These are phyloP conservation scores for Trypanosoma congolense DNA, from an alignment of 208 protist species.

Conservation along the genomic window DNA sequence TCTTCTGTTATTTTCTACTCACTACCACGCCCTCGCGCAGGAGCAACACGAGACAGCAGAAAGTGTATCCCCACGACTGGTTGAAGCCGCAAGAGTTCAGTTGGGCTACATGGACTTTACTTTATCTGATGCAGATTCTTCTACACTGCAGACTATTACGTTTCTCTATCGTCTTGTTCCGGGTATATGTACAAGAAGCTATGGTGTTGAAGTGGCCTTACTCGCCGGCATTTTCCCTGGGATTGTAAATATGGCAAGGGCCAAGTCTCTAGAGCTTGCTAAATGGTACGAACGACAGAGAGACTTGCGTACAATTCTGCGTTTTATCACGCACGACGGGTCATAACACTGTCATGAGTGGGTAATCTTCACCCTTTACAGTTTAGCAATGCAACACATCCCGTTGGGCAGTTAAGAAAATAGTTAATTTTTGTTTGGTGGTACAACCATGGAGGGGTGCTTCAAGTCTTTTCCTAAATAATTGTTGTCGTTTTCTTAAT, in stretches of 20 bases:
- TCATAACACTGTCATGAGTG: neutral
- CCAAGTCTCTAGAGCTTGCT: conserved; percentile 60
- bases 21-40: conserved; percentile 96
- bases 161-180: conserved; percentile 87
- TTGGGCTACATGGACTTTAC: conserved; percentile 88
- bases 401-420: too few species aligned
- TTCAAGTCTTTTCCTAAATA: too few species aligned
- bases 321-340: conserved; percentile 13
- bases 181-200: conserved; percentile 85
- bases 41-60: conserved; percentile 33
- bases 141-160: conserved; percentile 37
- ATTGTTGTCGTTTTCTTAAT: too few species aligned
- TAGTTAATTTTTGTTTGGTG: too few species aligned
- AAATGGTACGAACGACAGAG: conserved; percentile 53
- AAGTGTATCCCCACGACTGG: neutral
- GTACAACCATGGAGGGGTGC: too few species aligned
- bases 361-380: too few species aligned
- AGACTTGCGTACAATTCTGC: conserved; percentile 32
- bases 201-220: conserved; percentile 89
- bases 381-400: too few species aligned
- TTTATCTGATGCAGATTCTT: conserved; percentile 23
- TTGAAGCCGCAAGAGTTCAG: conserved; percentile 32
- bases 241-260: conserved; percentile 49
- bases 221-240: conserved; percentile 74
- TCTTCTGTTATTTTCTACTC: conserved; percentile 95